Evolutionary conservation across 1,139 yeast species (phyloP), one percentile per base, ranked within the genome.

Genomic region (Suhomyces yuchorum): DNA sequence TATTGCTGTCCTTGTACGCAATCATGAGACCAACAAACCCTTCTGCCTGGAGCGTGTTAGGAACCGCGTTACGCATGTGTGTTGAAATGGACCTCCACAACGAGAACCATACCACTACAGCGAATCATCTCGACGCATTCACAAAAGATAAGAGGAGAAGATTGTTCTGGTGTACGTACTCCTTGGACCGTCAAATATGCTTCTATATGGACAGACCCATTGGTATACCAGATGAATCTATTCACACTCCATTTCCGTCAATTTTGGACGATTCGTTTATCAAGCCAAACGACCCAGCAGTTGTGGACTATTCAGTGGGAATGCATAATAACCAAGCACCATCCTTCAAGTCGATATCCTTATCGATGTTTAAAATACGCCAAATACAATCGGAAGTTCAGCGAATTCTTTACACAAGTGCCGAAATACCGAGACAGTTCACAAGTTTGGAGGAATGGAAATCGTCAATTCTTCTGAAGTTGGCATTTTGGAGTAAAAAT

Each of bases 11-110:
- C 0, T 62, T 84, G 4, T 91, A 87, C 60, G 83, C 96, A 2
- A 76, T 81, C 20, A 75, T 85, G 91, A 71, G 90, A 53, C 91
- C 92, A 0, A 80, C 87, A 1, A 81, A 82, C 4, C 96, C 97
- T 0, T 95, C 96, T 2, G 89, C 89, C n/a, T 91, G 97, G 97
- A 89, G 89, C 60, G 82, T 88, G 1, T 71, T 89, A 52, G 97
- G 97, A 0, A 81, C 89, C 6, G 93, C 93, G 0, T 66, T 89
- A 43, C 74, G 97, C 49, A 66, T 89, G 45, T 85, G 95, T 56
- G 88, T 90, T 22, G 97, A 90, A 63, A 66, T 91, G 51, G 96
- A 96, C 1, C 70, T 91, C 6, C 49, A 43, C 35, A 81, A 84
- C 33, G 96, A 82, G 53, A 67, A 70, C 24, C 52, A 54, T 35